These are phyloP conservation scores for Nothomitra cinnamomea DNA, from an alignment of 2,329 filamentous ascomycete genomes.

Conservation along the genomic window DNA sequence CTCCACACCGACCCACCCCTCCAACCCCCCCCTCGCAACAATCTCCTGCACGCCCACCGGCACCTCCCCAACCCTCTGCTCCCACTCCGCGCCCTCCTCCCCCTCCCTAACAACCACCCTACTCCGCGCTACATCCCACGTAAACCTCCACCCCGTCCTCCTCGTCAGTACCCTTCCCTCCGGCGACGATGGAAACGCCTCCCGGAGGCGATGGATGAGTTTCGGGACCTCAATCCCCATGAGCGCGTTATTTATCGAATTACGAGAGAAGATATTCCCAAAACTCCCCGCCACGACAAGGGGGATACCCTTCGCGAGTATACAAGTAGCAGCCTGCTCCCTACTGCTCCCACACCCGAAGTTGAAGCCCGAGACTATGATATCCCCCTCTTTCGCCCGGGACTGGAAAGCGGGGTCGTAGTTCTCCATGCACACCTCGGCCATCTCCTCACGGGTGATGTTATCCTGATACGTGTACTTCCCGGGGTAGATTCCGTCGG, in stretches of 20 bases:
- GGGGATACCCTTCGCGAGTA: slow-evolving; percentile 64
- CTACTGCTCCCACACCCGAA: slow-evolving; percentile 71
- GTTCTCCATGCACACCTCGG: slow-evolving; percentile 82
- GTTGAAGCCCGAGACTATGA: slow-evolving; percentile 74
- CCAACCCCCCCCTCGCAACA: slow-evolving; percentile 58
- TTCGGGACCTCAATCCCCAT: slow-evolving; percentile 54
- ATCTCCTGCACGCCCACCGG: slow-evolving; percentile 78
- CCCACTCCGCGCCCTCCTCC: slow-evolving; percentile 50
- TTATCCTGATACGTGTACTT: slow-evolving; percentile 88
- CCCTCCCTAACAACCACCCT: slow-evolving; percentile 57
- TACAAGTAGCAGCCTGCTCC: slow-evolving; percentile 78
- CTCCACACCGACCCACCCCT: slow-evolving; percentile 65
- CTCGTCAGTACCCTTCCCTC: slow-evolving; percentile 43
- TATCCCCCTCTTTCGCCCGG: slow-evolving; percentile 51
- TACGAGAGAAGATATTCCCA: slow-evolving; percentile 66
- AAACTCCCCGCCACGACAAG: slow-evolving; percentile 70
- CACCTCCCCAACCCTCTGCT: slow-evolving; percentile 65
- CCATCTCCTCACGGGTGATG: slow-evolving; percentile 62
- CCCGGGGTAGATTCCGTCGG: slow-evolving; percentile 81
- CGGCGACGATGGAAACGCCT: slow-evolving; percentile 34
- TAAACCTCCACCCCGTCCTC: slow-evolving; percentile 66
- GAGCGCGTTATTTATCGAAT: slow-evolving; percentile 65
- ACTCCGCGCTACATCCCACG: slow-evolving; percentile 63
- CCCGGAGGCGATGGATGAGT: slow-evolving; percentile 47
- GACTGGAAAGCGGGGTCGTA: slow-evolving; percentile 59